Evolutionary conservation across 2,329 filamentous ascomycete genomes (phyloP).

Genomic region (Conoideocrella luteorostrata): DNA sequence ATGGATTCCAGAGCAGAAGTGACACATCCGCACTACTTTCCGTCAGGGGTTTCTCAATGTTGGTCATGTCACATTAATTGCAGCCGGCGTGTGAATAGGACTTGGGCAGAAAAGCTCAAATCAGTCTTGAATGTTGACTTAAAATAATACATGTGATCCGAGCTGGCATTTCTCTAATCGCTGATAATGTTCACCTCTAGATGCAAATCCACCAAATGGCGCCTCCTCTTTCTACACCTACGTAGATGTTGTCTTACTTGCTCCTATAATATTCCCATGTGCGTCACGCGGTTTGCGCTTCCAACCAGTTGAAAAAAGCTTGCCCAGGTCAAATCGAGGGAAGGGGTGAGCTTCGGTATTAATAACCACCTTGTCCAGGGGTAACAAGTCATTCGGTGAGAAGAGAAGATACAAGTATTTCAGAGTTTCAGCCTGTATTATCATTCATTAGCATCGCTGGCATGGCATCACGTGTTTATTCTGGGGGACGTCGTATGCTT

Average conservation of each 20-base stretch:
- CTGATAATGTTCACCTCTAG: background rate
- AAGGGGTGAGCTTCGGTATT: conserved; percentile 95
- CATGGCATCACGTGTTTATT: too few relatives aligned
- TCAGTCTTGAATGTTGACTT: too few relatives aligned
- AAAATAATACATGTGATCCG: background rate
- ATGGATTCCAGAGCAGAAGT: too few relatives aligned
- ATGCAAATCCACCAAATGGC: background rate
- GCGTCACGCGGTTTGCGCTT: conserved; percentile 56
- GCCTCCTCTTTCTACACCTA: background rate
- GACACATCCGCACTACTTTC: too few relatives aligned
- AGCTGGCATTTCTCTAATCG: background rate
- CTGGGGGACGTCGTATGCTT: conserved; percentile 36
- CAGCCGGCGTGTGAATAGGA: too few relatives aligned
- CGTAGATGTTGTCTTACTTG: background rate
- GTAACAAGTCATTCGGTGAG: conserved; percentile 73
- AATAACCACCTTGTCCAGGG: conserved; percentile 80
- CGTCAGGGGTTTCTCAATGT: too few relatives aligned
- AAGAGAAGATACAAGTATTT: conserved; percentile 98
- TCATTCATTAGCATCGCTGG: conserved; percentile 4
- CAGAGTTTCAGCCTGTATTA: conserved; percentile 74
- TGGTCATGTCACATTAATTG: too few relatives aligned
- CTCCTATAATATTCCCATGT: conserved; percentile 31
- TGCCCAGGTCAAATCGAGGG: conserved; percentile 76
- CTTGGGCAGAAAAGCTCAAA: too few relatives aligned
- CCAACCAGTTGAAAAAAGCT: conserved; percentile 77